These are phyloP conservation scores for Saccharomyces hybrid DNA, from an alignment of 1,139 yeast species.

Conservation along the genomic window DNA sequence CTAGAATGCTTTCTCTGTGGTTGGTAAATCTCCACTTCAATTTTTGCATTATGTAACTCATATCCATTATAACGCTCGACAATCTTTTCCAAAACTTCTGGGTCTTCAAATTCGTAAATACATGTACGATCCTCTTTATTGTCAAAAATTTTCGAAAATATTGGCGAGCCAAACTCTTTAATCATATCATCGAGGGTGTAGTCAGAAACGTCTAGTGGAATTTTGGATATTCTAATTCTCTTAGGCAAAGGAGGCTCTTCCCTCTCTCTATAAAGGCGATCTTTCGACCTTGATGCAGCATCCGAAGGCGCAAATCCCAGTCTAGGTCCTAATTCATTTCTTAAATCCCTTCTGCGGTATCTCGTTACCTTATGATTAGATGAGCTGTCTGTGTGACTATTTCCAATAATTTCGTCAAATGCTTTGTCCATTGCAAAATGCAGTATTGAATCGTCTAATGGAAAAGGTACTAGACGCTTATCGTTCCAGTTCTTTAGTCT, in stretches of 20 bases:
- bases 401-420: background rate
- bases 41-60: conserved; percentile 17
- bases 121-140: conserved; percentile 25
- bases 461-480: background rate
- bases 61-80: conserved; percentile 20
- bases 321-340: conserved; percentile 26
- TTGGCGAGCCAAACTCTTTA: conserved; percentile 22
- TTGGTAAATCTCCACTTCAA: conserved; percentile 18
- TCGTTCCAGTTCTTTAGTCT: background rate
- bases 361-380: conserved; percentile 8
- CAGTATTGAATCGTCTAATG: background rate
- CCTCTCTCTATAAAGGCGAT: conserved; percentile 1
- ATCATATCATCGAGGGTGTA: conserved; percentile 27
- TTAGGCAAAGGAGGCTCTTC: conserved; percentile 15
- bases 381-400: background rate
- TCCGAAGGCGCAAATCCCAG: conserved; percentile 11
- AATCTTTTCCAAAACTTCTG: conserved; percentile 16
- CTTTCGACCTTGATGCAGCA: conserved; percentile 7
- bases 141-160: conserved; percentile 21
- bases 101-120: conserved; percentile 22
- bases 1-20: background rate
- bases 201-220: conserved; percentile 28
- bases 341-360: conserved; percentile 30
- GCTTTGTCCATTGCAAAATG: background rate
- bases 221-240: conserved; percentile 19